These are phyloP conservation scores for Ogataea pignaliae DNA, from an alignment of 805 yeast species.

Conservation along the genomic window DNA sequence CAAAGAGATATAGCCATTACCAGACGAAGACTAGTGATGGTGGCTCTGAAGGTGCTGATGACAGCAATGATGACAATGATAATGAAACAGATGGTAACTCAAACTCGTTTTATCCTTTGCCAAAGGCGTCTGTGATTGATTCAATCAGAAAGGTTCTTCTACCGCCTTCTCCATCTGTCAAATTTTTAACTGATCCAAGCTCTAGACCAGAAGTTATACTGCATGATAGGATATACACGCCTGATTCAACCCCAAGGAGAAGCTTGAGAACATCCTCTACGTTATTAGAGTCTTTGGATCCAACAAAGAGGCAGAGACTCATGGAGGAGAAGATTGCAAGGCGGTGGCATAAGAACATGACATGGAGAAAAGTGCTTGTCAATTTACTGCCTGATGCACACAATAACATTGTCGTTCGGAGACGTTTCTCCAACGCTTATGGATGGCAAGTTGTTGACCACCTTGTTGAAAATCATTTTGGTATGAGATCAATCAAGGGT, in stretches of 20 bases:
- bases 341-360: slow-evolving; percentile 76
- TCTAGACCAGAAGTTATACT: slow-evolving; percentile 59
- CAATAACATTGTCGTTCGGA: slow-evolving; percentile 83
- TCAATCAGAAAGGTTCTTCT: slow-evolving; percentile 73
- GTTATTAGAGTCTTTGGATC: slow-evolving; percentile 24
- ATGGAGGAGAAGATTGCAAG: slow-evolving; percentile 81
- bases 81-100: slow-evolving; percentile 5
- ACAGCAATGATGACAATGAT: slow-evolving; percentile 8
- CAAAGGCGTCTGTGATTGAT: slow-evolving; percentile 71
- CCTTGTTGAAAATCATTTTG: slow-evolving; percentile 64
- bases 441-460: slow-evolving; percentile 95
- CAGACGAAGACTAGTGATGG: slow-evolving; percentile 22
- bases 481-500: slow-evolving; percentile 16
- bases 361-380: slow-evolving; percentile 90
- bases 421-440: slow-evolving; percentile 86
- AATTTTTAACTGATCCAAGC: slow-evolving; percentile 64
- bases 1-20: slow-evolving; percentile 17
- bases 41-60: slow-evolving; percentile 5
- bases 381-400: slow-evolving; percentile 90
- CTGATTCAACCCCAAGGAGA: slow-evolving; percentile 38
- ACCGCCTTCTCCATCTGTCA: slow-evolving; percentile 74
- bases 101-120: slow-evolving; percentile 33
- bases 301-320: slow-evolving; percentile 38
- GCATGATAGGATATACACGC: slow-evolving; percentile 80
- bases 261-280: slow-evolving; percentile 25